Conservation (phyloP, 106 monocot species). For the Dendrobium catenatum region DNA sequence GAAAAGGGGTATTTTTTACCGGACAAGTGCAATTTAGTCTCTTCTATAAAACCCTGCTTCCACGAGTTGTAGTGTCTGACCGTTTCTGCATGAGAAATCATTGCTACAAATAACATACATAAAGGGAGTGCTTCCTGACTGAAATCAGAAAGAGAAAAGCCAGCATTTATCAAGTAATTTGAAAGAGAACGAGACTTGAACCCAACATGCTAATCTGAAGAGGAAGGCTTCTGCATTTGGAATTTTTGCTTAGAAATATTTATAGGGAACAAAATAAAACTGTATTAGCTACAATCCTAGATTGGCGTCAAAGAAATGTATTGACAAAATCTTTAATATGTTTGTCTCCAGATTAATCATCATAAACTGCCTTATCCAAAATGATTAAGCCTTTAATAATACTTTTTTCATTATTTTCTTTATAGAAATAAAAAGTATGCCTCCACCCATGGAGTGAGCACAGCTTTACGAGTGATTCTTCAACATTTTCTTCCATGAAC, state of each 20-base stretch:
- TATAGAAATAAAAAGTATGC: neutral
- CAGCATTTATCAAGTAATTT: neutral
- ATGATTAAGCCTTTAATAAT: neutral
- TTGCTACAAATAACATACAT: neutral
- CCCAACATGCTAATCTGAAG: neutral
- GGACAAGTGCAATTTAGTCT: conserved; percentile 28
- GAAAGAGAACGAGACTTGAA: neutral
- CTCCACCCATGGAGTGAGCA: neutral
- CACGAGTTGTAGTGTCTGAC: conserved; percentile 49
- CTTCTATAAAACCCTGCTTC: conserved; percentile 54
- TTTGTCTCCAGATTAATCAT: neutral
- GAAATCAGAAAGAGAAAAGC: neutral
- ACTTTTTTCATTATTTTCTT: neutral
- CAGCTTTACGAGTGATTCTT: neutral
- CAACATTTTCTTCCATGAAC: neutral
- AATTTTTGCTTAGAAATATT: neutral
- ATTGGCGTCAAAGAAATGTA: neutral
- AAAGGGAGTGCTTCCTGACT: neutral
- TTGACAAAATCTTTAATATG: neutral
- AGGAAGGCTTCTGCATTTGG: neutral
- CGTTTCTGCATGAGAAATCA: conserved; percentile 42
- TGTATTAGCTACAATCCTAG: neutral
- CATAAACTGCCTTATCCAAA: neutral
- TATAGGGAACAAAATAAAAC: neutral
- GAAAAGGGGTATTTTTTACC: conserved; percentile 27